A percentile compares a stretch with the other conserved stretches of the same genome.
These are phyloP conservation scores for Daedaleopsis sinensis DNA, from an alignment of 768 basidiomycete species.

Conservation along the genomic window DNA sequence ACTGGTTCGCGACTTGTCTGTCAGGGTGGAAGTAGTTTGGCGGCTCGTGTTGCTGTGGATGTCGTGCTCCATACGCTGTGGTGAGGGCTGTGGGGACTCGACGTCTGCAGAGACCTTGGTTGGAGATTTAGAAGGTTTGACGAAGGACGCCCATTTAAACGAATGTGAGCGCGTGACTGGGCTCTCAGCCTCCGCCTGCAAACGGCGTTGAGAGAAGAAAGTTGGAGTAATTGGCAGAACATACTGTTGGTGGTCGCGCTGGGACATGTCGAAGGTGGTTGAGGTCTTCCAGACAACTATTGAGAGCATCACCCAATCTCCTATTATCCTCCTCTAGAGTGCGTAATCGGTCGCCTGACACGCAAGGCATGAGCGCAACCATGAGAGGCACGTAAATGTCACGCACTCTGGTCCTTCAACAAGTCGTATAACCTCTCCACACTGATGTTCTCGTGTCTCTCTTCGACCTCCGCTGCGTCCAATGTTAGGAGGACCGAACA, in stretches of 20 bases:
- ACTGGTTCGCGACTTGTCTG: constrained; percentile 12
- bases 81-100: constrained; percentile 82
- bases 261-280: constrained; percentile 36
- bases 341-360: constrained; percentile 66
- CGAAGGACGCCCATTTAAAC: constrained; percentile 87
- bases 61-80: constrained; percentile 78
- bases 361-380: not conserved
- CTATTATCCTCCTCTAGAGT: constrained; percentile 79
- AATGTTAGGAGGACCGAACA: not conserved
- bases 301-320: constrained; percentile 62
- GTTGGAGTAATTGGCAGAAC: not conserved
- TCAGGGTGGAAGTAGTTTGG: constrained; percentile 8
- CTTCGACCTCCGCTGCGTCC: constrained; percentile 58
- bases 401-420: constrained; percentile 75
- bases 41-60: constrained; percentile 28
- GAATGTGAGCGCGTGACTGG: constrained; percentile 74
- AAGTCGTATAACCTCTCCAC: constrained; percentile 68
- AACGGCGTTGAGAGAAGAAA: not conserved
- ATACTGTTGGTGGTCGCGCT: constrained; percentile 10
- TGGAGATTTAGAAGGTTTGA: constrained; percentile 77
- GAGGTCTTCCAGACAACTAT: constrained; percentile 69
- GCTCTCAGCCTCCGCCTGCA: constrained; percentile 24
- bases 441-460: constrained; percentile 54
- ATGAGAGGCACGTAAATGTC: not conserved
- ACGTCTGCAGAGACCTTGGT: constrained; percentile 59